phyloP scores from a whole-genome alignment of 1,139 yeast genomes.

The Yamadazyma trypodendri region DNA sequence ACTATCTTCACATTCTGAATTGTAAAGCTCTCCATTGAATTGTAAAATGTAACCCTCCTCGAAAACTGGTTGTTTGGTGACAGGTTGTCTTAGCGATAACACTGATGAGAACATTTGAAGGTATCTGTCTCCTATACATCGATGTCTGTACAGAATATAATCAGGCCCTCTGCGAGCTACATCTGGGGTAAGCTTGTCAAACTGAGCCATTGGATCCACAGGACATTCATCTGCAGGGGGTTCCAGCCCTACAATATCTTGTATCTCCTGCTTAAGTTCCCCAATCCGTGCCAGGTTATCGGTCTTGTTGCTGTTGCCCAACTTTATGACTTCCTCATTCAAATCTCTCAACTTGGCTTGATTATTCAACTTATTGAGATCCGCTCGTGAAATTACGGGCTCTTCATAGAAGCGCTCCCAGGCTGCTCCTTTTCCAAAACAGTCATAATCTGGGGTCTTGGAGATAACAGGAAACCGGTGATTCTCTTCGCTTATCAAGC shows the following conservation, averaged over 20 bases:
- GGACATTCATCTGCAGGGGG: slow-evolving; percentile 6
- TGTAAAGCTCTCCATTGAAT: slow-evolving; percentile 88
- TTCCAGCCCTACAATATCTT: slow-evolving; percentile 16
- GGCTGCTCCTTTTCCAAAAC: slow-evolving; percentile 17
- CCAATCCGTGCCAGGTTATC: slow-evolving; percentile 17
- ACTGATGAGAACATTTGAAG: slow-evolving; percentile 61
- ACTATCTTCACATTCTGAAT: slow-evolving; percentile 41
- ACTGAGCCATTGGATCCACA: slow-evolving; percentile 8
- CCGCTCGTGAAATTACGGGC: slow-evolving; percentile 19
- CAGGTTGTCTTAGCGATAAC: slow-evolving; percentile 74
- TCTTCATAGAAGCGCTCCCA: slow-evolving; percentile 18
- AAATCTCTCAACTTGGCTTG: slow-evolving; percentile 24
- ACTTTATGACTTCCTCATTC: slow-evolving; percentile 20
- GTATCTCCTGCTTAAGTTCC: slow-evolving; percentile 17
- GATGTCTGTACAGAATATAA: slow-evolving; percentile 23
- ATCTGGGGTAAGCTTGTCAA: slow-evolving; percentile 36
- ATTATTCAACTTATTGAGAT: slow-evolving; percentile 26
- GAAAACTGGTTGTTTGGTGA: slow-evolving; percentile 64
- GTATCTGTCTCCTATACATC: slow-evolving; percentile 10
- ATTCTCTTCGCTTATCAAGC: slow-evolving; percentile 10
- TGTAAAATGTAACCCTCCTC: slow-evolving; percentile 44
- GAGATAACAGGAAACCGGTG: slow-evolving; percentile 8
- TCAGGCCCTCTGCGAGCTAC: slow-evolving; percentile 60
- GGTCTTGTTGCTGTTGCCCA: slow-evolving; percentile 32
- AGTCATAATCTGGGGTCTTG: slow-evolving; percentile 19